Conservation (phyloP, 805 yeast species). For the Saccharomycopsis sp. region DNA sequence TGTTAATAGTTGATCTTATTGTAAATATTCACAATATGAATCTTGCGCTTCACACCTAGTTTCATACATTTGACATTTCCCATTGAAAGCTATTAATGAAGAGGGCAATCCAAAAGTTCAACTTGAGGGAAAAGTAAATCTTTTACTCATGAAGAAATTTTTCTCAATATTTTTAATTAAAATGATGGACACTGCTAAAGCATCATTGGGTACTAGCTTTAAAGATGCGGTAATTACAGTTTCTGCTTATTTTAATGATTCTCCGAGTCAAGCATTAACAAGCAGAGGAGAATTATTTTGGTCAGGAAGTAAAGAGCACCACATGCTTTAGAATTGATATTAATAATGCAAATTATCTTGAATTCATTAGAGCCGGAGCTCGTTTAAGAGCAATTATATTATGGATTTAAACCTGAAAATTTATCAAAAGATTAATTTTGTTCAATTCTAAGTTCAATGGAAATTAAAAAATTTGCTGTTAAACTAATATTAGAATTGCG, state of each 20-base stretch:
- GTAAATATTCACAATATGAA: too few relatives aligned
- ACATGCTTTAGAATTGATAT: slow-evolving; percentile 71
- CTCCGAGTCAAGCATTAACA: slow-evolving; percentile 94
- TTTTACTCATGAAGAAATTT: slow-evolving; percentile 71
- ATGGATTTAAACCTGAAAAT: slow-evolving; percentile 76
- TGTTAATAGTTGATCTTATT: too few relatives aligned
- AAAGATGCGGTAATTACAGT: slow-evolving; percentile 95
- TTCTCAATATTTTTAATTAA: slow-evolving; percentile 87
- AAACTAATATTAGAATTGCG: slow-evolving; percentile 72
- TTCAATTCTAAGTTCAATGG: slow-evolving; percentile 42
- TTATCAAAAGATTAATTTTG: slow-evolving; percentile 40
- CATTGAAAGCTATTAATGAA: slow-evolving; percentile 71
- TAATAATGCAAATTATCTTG: slow-evolving; percentile 66
- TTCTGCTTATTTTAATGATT: slow-evolving; percentile 95
- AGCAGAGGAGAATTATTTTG: slow-evolving; percentile 90
- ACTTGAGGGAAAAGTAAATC: slow-evolving; percentile 86
- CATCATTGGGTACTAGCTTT: slow-evolving; percentile 75
- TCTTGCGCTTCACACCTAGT: too few relatives aligned
- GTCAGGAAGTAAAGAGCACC: slow-evolving; percentile 99
- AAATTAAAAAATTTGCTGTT: slow-evolving; percentile 64
- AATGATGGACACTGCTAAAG: slow-evolving; percentile 93
- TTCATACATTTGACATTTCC: too few relatives aligned
- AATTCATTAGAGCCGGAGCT: slow-evolving; percentile 83
- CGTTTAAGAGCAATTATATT: slow-evolving; percentile 83
- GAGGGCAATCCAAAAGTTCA: slow-evolving; percentile 82